phyloP scores from a whole-genome alignment of 2,329 filamentous ascomycete genomes.

The Emergomyces orientalis region DNA sequence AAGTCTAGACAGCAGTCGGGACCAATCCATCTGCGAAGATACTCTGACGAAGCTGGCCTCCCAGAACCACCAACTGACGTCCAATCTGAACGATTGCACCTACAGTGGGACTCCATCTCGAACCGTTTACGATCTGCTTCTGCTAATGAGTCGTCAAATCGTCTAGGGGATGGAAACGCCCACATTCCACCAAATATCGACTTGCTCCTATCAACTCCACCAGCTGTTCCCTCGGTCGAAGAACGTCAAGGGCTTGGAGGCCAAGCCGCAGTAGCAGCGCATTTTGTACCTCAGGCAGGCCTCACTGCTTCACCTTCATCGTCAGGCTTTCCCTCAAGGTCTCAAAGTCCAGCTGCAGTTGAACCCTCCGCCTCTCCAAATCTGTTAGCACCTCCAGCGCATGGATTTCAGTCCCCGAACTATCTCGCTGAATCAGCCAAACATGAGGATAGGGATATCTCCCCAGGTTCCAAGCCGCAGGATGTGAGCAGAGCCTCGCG shows the following conservation, averaged over 20 bases:
- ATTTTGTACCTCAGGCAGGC: conserved; percentile 12
- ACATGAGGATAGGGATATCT: conserved; percentile 21
- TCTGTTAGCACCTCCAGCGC: conserved; percentile 37
- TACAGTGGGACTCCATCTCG: conserved; percentile 18
- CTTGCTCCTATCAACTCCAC: conserved; percentile 33
- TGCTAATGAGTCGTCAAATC: conserved; percentile 46
- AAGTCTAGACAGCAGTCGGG: conserved; percentile 67
- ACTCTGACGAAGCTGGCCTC: conserved; percentile 54
- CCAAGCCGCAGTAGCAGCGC: background rate
- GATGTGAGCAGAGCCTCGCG: background rate
- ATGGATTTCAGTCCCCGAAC: conserved; percentile 31
- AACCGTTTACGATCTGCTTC: conserved; percentile 47
- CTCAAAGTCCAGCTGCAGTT: conserved; percentile 24
- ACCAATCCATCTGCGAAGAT: conserved; percentile 58
- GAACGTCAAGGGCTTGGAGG: conserved; percentile 6
- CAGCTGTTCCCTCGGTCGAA: conserved; percentile 16
- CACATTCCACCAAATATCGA: conserved; percentile 17
- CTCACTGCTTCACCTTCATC: conserved; percentile 29
- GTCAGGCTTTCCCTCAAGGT: conserved; percentile 23
- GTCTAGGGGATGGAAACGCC: conserved; percentile 36
- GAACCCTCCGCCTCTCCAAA: conserved; percentile 27
- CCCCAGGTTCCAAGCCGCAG: conserved; percentile 20
- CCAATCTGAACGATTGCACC: conserved; percentile 16
- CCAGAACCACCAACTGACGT: conserved; percentile 19
- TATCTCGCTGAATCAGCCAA: conserved; percentile 22